phyloP scores from a whole-genome alignment of 2,329 filamentous ascomycete species.

The Davidsoniella eucalypti region DNA sequence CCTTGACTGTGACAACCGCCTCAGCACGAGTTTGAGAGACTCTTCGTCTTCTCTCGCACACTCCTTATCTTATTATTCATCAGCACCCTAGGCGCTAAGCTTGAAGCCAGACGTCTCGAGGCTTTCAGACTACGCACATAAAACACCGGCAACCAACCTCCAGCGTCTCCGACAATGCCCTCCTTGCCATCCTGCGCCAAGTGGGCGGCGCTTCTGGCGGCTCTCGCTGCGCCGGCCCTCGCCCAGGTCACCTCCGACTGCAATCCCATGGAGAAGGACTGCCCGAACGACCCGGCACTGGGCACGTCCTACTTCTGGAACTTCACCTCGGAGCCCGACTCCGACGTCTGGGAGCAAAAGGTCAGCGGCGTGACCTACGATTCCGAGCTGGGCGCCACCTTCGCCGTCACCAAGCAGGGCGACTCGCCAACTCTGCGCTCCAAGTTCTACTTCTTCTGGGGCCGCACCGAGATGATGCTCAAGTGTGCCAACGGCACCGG shows the following conservation, averaged over 20 bases:
- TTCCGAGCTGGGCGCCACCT: conserved; percentile 46
- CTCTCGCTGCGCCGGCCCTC: conserved; percentile 27
- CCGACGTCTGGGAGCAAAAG: conserved; percentile 50
- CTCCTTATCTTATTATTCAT: not conserved
- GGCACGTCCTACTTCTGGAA: conserved; percentile 44
- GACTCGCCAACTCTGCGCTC: conserved; percentile 67
- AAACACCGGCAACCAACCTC: not conserved
- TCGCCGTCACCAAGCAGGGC: conserved; percentile 52
- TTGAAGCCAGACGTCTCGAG: not conserved
- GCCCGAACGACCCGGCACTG: conserved; percentile 55
- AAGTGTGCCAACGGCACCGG: conserved; percentile 60
- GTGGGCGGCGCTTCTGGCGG: conserved; percentile 16
- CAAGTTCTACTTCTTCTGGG: conserved; percentile 76
- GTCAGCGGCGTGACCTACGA: conserved; percentile 47
- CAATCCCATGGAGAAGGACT: conserved; percentile 57
- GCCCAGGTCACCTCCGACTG: conserved; percentile 68
- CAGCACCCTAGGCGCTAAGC: not conserved
- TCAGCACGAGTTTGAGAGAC: not conserved
- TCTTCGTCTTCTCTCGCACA: conserved; percentile 1
- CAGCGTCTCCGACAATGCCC: too few species aligned
- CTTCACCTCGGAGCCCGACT: conserved; percentile 46
- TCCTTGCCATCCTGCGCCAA: too few species aligned
- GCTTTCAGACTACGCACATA: not conserved
- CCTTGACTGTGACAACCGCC: not conserved
- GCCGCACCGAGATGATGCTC: conserved; percentile 60